Base-by-base conservation (phyloP, 2,329 filamentous ascomycete species). In the Verticillium isaacii region DNA sequence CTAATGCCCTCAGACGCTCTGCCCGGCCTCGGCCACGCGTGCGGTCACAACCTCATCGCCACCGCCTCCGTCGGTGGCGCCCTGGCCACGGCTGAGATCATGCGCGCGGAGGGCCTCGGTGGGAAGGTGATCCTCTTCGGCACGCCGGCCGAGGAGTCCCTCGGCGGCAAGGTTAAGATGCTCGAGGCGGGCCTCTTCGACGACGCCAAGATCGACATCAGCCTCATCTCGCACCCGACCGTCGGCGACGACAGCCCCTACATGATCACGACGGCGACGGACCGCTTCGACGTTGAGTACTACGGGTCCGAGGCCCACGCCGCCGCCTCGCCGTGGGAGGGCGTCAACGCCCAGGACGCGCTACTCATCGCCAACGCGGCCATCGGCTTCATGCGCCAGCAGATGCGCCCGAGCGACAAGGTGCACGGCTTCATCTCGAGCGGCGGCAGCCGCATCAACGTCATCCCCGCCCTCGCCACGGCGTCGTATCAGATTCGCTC, bases 401-500 rank as follows among this genome's bases (percentile, higher is more conserved):
- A 61, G 36, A 74, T 77, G 2, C 65, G 68, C 3, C 72, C 77
- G 0, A 69, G 73, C 8, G 73, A 78, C 58, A 65, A 75, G 3
- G 67, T 79, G 9, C 74, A 78, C 56, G 71, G 70, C 5, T 70
- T 77, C 9, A 73, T 79, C 54, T 68, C 70, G 41, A 70, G 71
- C 4, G 77, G 72, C n/a, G 74, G 74, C 25, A 71, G 67, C 1
- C 70, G 70, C 5, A 72, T 76, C 0, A 79, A 79, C 32, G 71
- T 79, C 29, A 78, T 80, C 23, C 72, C 73, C 2, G 72, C 75
- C 19, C 74, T 88, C 5, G 84, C 85, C 23, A 83, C 81, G 50
- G 82, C 82, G 68, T 89, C 86, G 6, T 86, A 75, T 66, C 83
- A 82, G 50, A 80, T 86, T 67, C 86, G 85, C 29, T 82, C 77